These are phyloP conservation scores for Dactylis glomerata DNA, from an alignment of 176 grass and related monocot species.

Conservation along the genomic window DNA sequence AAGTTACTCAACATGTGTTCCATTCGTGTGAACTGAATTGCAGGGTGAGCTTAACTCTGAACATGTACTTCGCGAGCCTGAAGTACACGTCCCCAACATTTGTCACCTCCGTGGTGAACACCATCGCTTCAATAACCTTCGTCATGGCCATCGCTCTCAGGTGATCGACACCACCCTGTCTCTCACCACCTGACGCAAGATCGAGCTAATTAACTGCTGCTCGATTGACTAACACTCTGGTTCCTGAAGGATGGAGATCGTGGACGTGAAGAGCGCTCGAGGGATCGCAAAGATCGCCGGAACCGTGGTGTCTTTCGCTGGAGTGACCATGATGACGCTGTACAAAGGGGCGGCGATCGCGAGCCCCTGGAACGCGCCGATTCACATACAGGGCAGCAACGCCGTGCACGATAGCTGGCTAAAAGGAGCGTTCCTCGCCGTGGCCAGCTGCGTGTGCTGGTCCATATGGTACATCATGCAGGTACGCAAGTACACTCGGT, in stretches of 20 bases:
- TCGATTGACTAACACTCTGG: neutral
- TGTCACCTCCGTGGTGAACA: slow-evolving; percentile 71
- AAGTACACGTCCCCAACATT: slow-evolving; percentile 88
- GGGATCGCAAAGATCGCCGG: slow-evolving; percentile 69
- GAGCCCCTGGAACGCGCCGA: slow-evolving; percentile 49
- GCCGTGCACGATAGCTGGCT: slow-evolving; percentile 51
- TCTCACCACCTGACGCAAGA: too few relatives aligned
- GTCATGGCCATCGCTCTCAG: slow-evolving; percentile 66
- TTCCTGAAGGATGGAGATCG: slow-evolving; percentile 64
- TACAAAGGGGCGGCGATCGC: slow-evolving; percentile 63
- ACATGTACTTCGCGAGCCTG: slow-evolving; percentile 91
- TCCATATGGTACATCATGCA: slow-evolving; percentile 88
- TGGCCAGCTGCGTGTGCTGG: slow-evolving; percentile 79
- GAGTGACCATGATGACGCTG: slow-evolving; percentile 87
- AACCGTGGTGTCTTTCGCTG: slow-evolving; percentile 61
- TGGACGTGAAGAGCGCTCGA: slow-evolving; percentile 47
- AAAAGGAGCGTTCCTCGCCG: slow-evolving; percentile 60
- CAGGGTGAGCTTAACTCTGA: slow-evolving; percentile 86
- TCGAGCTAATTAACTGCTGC: too few relatives aligned
- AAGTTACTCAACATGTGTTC: neutral
- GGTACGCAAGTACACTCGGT: slow-evolving; percentile 15
- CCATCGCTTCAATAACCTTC: slow-evolving; percentile 72
- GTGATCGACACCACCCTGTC: too few relatives aligned
- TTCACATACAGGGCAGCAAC: slow-evolving; percentile 40
- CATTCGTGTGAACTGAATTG: neutral